A percentile compares a stretch with the other conserved stretches of the same genome.
phyloP scores from a whole-genome alignment of 2,329 filamentous ascomycete species.

The Exserohilum rostratum region DNA sequence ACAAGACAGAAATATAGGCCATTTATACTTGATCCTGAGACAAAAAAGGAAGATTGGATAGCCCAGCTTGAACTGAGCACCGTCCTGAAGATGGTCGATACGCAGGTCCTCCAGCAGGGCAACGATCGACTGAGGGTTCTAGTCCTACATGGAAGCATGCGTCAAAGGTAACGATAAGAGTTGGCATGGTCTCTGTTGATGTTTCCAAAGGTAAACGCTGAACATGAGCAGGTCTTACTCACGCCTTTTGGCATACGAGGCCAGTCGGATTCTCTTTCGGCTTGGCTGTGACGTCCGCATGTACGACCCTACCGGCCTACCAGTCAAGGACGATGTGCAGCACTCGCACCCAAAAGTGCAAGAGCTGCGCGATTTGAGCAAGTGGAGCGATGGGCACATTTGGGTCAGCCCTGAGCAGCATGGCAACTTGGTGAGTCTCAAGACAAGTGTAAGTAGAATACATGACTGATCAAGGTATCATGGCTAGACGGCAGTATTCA shows the following conservation, averaged over 20 bases:
- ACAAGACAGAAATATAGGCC: constrained; percentile 61
- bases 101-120: constrained; percentile 49
- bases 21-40: constrained; percentile 56
- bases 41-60: constrained; percentile 61
- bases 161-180: constrained; percentile 45
- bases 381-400: constrained; percentile 70
- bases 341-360: constrained; percentile 65
- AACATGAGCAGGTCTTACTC: constrained; percentile 61
- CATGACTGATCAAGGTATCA: too few relatives aligned
- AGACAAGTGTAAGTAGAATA: not conserved
- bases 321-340: constrained; percentile 67
- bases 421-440: constrained; percentile 60
- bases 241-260: constrained; percentile 64
- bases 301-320: constrained; percentile 64
- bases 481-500: constrained; percentile 66
- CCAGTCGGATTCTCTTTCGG: constrained; percentile 64
- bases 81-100: constrained; percentile 57
- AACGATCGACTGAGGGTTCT: constrained; percentile 60
- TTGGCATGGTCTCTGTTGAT: too few relatives aligned
- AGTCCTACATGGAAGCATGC: constrained; percentile 66
- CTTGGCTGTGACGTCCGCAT: constrained; percentile 71
- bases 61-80: constrained; percentile 62
- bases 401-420: constrained; percentile 73
- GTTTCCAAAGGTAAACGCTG: not conserved
- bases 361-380: constrained; percentile 65